phyloP scores from a whole-genome alignment of 345 rosid genomes.

The Adansonia digitata region DNA sequence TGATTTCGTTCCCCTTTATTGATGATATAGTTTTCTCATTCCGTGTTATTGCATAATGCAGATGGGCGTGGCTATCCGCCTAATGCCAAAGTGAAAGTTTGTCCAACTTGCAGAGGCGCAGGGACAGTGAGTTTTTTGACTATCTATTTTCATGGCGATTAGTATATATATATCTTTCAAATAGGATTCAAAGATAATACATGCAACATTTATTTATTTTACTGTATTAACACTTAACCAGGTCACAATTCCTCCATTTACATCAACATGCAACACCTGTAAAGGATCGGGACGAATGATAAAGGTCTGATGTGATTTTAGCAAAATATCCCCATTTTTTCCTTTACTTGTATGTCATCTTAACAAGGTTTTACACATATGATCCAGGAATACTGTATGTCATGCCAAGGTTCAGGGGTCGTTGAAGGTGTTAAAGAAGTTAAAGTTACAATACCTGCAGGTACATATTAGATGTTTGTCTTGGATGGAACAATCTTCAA shows the following conservation, averaged over 20 bases:
- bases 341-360: not conserved
- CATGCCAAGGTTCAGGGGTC: constrained; percentile 75
- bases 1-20: not conserved
- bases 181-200: not conserved
- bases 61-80: constrained; percentile 74
- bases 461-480: constrained; percentile 36
- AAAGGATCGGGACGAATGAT: constrained; percentile 65
- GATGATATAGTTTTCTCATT: constrained; percentile 5
- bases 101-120: constrained; percentile 80
- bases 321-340: not conserved
- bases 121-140: constrained; percentile 62
- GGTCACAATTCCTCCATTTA: constrained; percentile 94
- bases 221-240: constrained; percentile 29
- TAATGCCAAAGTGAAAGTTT: constrained; percentile 51
- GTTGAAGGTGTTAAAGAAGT: constrained; percentile 71
- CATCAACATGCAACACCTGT: constrained; percentile 69
- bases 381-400: constrained; percentile 59
- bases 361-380: constrained; percentile 13
- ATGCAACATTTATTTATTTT: not conserved
- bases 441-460: constrained; percentile 68
- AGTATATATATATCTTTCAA: constrained; percentile 11
- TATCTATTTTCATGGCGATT: constrained; percentile 22
- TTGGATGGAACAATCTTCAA: constrained; percentile 4
- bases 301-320: constrained; percentile 45
- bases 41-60: constrained; percentile 33